phyloP scores from a whole-genome alignment of 306 rosid genomes.

The Corylus heterophylla region DNA sequence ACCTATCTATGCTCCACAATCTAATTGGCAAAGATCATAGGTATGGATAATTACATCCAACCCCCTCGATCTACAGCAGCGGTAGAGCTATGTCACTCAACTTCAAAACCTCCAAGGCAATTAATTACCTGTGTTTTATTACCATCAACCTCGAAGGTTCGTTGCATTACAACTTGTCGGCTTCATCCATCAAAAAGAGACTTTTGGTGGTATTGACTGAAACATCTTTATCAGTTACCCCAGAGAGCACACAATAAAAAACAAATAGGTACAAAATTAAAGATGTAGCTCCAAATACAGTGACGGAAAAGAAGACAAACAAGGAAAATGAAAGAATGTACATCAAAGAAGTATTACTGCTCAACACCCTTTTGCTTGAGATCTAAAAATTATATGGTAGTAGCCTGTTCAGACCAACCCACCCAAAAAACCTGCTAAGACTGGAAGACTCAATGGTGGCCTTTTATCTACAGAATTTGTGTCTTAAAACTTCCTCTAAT shows the following conservation, averaged over 20 bases:
- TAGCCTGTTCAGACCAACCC: not conserved
- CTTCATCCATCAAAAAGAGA: not conserved
- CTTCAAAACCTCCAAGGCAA: not conserved
- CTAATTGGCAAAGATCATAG: no score
- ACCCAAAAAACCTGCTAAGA: not conserved
- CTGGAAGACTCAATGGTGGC: not conserved
- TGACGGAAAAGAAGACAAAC: not conserved
- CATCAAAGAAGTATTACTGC: not conserved
- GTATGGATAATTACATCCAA: no score
- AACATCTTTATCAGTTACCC: not conserved
- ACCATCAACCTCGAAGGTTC: not conserved
- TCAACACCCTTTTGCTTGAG: not conserved
- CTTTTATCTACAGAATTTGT: constrained; percentile 49
- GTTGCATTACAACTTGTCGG: no score
- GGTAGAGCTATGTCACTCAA: no score
- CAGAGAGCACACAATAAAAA: not conserved
- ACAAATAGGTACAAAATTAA: not conserved
- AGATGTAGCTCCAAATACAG: not conserved
- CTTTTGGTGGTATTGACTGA: not conserved
- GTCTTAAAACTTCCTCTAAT: constrained; percentile 59
- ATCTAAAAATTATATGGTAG: not conserved
- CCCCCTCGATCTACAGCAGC: no score
- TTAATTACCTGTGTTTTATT: not conserved
- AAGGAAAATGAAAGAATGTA: not conserved
- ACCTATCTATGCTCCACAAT: no score